Evolutionary conservation across 2,329 filamentous ascomycete genomes (phyloP).

Genomic region (Triangularia setosa): DNA sequence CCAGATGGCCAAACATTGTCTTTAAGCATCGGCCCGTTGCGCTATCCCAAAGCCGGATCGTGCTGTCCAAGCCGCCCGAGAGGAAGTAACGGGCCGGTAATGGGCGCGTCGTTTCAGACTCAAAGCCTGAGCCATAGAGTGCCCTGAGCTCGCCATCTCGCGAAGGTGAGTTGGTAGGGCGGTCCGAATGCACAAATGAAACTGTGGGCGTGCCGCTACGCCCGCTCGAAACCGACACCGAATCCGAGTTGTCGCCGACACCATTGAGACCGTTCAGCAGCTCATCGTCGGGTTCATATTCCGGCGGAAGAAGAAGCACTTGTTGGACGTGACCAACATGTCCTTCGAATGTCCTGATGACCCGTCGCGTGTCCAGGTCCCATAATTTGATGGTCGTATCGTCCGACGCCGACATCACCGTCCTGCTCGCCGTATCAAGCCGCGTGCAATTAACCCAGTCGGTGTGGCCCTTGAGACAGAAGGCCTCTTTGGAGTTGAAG

Average conservation of each 20-base stretch:
- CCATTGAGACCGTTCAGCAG: conserved; percentile 38
- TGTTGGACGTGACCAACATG: conserved; percentile 97
- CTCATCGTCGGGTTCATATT: conserved; percentile 83
- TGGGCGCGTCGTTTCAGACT: conserved; percentile 57
- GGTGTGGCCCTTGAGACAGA: conserved; percentile 73
- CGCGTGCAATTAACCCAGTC: conserved; percentile 98
- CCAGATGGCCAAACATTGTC: conserved; percentile 94
- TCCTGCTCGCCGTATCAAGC: conserved; percentile 76
- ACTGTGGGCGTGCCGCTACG: conserved; percentile 38
- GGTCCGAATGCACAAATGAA: conserved; percentile 20
- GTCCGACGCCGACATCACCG: conserved; percentile 88
- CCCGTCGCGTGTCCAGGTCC: conserved; percentile 82
- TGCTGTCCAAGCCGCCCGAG: conserved; percentile 85
- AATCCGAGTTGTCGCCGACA: conserved; percentile 48
- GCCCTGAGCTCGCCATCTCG: conserved; percentile 45
- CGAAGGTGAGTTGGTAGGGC: conserved; percentile 19
- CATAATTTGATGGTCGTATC: conserved; percentile 88
- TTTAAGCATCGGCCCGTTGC: conserved; percentile 76
- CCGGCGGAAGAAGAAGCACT: conserved; percentile 74
- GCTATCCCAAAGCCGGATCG: conserved; percentile 89
- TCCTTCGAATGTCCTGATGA: conserved; percentile 74
- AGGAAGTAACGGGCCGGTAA: conserved; percentile 87
- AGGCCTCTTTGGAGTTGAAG: conserved; percentile 78
- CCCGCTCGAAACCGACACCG: conserved; percentile 46
- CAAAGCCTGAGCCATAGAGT: conserved; percentile 60